A percentile compares a stretch with the other conserved stretches of the same genome.
These are phyloP conservation scores for Plenodomus tracheiphilus DNA, from an alignment of 2,329 filamentous ascomycete species.

Conservation along the genomic window DNA sequence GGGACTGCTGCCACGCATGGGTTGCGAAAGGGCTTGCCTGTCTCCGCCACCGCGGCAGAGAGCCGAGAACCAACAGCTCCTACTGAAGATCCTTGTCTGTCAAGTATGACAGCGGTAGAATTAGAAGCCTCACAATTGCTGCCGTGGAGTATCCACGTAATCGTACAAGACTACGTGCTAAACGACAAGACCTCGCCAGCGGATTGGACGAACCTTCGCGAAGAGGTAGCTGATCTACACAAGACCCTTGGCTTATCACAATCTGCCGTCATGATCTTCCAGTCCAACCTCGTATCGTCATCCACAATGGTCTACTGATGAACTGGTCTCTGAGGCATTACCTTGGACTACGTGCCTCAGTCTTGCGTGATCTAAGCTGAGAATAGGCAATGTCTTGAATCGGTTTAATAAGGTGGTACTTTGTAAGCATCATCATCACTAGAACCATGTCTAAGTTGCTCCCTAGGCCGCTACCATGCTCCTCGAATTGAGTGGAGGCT, in stretches of 20 bases:
- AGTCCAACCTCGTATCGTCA: background rate
- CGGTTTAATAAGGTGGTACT: background rate
- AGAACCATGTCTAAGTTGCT: background rate
- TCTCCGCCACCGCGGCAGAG: constrained; percentile 2
- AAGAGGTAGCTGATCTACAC: background rate
- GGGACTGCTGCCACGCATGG: background rate
- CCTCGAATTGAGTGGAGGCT: background rate
- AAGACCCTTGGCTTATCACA: background rate
- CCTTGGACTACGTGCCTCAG: background rate
- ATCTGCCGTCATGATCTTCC: background rate
- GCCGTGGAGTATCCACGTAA: background rate
- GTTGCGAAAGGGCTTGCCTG: constrained; percentile 9
- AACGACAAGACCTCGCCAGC: background rate
- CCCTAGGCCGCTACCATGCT: background rate
- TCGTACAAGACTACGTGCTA: background rate
- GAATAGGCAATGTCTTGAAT: background rate
- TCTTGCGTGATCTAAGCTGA: background rate
- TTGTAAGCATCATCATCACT: background rate
- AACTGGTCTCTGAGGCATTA: background rate
- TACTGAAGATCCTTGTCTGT: background rate
- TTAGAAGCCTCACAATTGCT: background rate
- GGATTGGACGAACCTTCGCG: background rate
- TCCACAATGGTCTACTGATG: background rate
- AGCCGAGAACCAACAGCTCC: constrained; percentile 1
- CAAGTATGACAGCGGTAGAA: background rate